Evolutionary conservation across 768 basidiomycete genomes (phyloP).

Genomic region (Suillus ampliporus): DNA sequence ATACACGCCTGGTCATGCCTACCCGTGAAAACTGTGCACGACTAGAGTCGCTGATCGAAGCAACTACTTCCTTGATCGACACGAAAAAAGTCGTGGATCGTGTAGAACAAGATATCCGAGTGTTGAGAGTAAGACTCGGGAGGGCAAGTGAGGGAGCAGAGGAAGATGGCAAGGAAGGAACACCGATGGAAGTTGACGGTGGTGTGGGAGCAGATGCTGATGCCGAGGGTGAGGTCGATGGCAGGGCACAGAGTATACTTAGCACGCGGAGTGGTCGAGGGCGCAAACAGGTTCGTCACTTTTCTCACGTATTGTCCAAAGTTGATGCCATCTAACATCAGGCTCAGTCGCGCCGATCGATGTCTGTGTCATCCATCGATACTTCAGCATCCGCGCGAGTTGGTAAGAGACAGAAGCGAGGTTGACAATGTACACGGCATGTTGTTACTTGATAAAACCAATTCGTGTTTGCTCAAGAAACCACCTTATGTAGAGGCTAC

Average conservation of each 20-base stretch:
- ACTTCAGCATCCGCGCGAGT: conserved; percentile 61
- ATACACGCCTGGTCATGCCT: conserved; percentile 90
- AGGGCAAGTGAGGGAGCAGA: conserved; percentile 51
- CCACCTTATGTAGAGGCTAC: conserved; percentile 23
- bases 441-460: conserved; percentile 15
- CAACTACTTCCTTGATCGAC: conserved; percentile 79
- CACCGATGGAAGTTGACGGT: conserved; percentile 57
- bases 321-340: conserved; percentile 10
- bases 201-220: conserved; percentile 22
- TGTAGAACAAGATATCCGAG: conserved; percentile 83
- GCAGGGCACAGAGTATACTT: conserved; percentile 67
- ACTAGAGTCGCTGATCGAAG: conserved; percentile 76
- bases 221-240: conserved; percentile 50
- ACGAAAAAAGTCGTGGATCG: conserved; percentile 88
- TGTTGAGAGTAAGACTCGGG: conserved; percentile 66
- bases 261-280: conserved; percentile 61
- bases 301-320: neutral
- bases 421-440: conserved; percentile 29
- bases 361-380: conserved; percentile 80
- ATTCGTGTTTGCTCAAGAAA: neutral
- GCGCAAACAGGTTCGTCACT: conserved; percentile 57
- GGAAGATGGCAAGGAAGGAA: conserved; percentile 45
- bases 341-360: conserved; percentile 61
- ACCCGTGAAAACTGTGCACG: conserved; percentile 80
- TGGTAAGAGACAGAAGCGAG: conserved; percentile 64